These are phyloP conservation scores for Penicillium flavigenum DNA, from an alignment of 495 filamentous ascomycete genomes.

Conservation along the genomic window DNA sequence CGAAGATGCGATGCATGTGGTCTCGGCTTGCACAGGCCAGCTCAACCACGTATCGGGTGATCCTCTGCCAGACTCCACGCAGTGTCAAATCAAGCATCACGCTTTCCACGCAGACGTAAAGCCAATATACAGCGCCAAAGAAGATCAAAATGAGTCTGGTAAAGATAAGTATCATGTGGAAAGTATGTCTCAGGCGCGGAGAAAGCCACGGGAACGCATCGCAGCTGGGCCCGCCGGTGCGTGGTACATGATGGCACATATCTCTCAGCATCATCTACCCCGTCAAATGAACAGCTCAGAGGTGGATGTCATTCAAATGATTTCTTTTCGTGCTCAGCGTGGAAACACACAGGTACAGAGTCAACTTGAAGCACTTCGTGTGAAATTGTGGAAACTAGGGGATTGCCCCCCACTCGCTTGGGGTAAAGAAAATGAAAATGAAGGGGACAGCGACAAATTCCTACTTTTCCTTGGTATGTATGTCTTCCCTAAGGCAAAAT, in stretches of 20 bases:
- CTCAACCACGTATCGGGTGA: too few species aligned
- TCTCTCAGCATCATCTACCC: not conserved
- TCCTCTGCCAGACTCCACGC: not conserved
- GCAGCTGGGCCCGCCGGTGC: not conserved
- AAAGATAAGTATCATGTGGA: slow-evolving; percentile 3
- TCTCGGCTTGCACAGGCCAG: too few species aligned
- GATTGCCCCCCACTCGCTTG: not conserved
- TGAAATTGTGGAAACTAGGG: not conserved
- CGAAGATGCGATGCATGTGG: slow-evolving; percentile 4
- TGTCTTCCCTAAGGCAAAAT: too few species aligned
- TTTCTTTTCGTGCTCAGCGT: not conserved
- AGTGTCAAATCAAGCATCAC: slow-evolving; percentile 9
- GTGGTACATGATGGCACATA: not conserved
- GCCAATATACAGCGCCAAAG: slow-evolving; percentile 11
- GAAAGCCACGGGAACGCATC: not conserved
- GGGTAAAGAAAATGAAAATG: not conserved
- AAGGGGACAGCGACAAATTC: not conserved
- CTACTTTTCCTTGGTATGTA: not conserved
- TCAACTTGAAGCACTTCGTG: not conserved
- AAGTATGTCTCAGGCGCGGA: slow-evolving; percentile 1
- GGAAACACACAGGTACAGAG: not conserved
- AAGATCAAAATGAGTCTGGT: not conserved
- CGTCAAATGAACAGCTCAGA: not conserved
- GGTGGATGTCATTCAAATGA: not conserved
- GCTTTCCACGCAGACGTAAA: slow-evolving; percentile 8